Evolutionary conservation across 192 early-diverging fungal genomes (phyloP).

Genomic region (Pilobolus umbonatus): DNA sequence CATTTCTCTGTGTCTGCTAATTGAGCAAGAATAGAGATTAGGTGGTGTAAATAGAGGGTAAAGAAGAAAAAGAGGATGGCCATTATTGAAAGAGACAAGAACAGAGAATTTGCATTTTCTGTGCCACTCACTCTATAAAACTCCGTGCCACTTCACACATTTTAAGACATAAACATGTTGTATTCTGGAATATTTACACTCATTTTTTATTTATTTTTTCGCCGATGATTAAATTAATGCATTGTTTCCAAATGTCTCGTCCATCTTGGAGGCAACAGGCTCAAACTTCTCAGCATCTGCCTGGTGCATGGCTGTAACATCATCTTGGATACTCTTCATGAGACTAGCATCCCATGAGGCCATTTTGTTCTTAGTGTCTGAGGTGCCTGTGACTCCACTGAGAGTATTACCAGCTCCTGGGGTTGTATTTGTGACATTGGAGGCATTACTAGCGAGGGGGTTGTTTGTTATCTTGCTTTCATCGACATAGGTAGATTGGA

Average conservation of each 20-base stretch:
- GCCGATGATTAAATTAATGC: neutral
- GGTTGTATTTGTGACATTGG: neutral
- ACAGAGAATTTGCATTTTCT: too few relatives aligned
- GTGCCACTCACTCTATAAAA: too few relatives aligned
- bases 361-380: too few relatives aligned
- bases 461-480: neutral
- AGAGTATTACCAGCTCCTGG: neutral
- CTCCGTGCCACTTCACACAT: too few relatives aligned
- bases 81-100: too few relatives aligned
- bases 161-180: neutral
- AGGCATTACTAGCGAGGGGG: neutral
- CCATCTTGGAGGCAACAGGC: constrained; percentile 7
- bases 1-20: too few relatives aligned
- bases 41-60: too few relatives aligned
- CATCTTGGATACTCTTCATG: constrained; percentile 4
- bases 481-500: neutral
- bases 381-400: too few relatives aligned
- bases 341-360: neutral
- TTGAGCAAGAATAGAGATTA: too few relatives aligned
- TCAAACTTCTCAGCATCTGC: neutral
- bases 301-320: constrained; percentile 9
- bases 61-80: too few relatives aligned
- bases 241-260: constrained; percentile 15
- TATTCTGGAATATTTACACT: neutral
- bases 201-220: neutral